Conservation (phyloP, 73 alveolate genomes). For the Paramecium sexaurelia region DNA sequence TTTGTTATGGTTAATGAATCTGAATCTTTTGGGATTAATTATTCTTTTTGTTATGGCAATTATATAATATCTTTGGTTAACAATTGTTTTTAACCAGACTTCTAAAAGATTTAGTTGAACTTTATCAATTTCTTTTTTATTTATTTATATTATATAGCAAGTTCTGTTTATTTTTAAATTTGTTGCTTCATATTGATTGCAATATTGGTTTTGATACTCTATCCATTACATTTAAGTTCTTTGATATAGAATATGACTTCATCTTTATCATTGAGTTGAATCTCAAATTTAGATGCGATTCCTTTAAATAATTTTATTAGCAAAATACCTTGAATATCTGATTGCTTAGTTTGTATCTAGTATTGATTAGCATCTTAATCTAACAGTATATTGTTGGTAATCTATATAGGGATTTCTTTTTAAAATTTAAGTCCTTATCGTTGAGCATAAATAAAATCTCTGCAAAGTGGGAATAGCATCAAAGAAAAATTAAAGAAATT, state of each 20-base stretch:
- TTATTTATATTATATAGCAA: neutral
- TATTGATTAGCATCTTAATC: neutral
- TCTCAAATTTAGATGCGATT: neutral
- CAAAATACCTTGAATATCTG: neutral
- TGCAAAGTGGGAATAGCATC: constrained; percentile 38
- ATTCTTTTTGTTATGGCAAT: neutral
- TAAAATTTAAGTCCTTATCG: neutral
- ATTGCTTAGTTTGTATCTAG: neutral
- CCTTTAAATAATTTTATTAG: neutral
- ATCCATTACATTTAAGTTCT: neutral
- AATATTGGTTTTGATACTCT: neutral
- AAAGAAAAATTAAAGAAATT: neutral
- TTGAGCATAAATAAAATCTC: neutral
- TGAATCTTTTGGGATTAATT: neutral
- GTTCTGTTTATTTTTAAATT: neutral
- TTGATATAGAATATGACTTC: neutral
- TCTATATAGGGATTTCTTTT: neutral
- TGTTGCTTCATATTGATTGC: neutral
- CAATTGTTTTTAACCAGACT: constrained; percentile 2
- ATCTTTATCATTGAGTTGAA: neutral
- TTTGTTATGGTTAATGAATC: neutral
- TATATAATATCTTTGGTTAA: neutral
- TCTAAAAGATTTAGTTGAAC: neutral
- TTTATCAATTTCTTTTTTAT: neutral
- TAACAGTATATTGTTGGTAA: neutral